Conservation (phyloP, 148 eudicot species). For the Diospyros kaki region DNA sequence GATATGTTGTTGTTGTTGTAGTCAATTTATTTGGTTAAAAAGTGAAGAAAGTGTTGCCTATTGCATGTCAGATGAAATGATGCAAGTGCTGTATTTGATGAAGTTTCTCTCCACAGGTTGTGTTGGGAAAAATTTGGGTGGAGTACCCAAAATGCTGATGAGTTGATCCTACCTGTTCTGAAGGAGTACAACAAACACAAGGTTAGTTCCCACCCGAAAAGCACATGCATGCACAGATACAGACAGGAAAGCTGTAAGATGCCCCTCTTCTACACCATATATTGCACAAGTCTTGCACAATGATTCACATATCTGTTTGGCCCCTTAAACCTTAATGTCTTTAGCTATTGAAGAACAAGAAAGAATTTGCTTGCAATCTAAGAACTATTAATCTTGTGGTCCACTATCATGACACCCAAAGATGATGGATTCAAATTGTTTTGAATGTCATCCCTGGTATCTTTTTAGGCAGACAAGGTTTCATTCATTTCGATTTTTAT, state of each 20-base stretch:
- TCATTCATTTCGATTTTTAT: not conserved
- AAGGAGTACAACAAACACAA: constrained; percentile 92
- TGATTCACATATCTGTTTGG: not conserved
- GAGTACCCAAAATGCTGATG: constrained; percentile 80
- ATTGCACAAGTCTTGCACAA: no score
- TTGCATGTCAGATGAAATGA: not conserved
- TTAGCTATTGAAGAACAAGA: not conserved
- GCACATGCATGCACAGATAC: not conserved
- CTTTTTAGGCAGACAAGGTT: not conserved
- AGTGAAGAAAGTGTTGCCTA: not conserved
- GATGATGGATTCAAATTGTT: not conserved
- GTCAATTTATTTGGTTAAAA: no score
- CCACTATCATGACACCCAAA: not conserved
- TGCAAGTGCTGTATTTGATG: not conserved
- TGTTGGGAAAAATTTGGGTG: constrained; percentile 94
- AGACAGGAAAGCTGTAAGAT: not conserved
- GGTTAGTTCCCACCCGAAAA: constrained; percentile 37
- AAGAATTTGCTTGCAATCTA: not conserved
- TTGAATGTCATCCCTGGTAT: not conserved
- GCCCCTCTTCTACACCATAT: no score
- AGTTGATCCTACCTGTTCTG: constrained; percentile 78
- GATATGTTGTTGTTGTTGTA: no score
- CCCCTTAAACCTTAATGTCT: not conserved
- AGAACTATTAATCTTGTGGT: no score
- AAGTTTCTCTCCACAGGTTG: constrained; percentile 42